Conservation (phyloP, 805 yeast species). For the Myxozyma udenii region DNA sequence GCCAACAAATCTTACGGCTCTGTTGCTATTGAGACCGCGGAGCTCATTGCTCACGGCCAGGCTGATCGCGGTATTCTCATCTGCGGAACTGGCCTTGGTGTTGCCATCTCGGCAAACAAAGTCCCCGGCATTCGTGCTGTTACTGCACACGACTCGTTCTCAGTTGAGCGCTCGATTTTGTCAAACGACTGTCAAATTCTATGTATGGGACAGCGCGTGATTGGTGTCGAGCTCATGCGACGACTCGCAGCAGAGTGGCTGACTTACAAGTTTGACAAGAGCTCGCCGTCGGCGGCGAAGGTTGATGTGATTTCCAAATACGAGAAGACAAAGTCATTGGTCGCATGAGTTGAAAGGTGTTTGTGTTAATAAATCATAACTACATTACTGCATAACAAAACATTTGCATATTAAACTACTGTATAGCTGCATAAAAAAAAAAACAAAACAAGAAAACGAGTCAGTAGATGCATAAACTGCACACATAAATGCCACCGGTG, state of each 20-base stretch:
- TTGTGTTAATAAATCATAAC: not conserved
- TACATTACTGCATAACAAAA: not conserved
- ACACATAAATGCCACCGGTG: too few species aligned
- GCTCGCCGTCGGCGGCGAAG: constrained; percentile 45
- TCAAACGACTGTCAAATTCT: constrained; percentile 47
- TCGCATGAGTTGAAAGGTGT: not conserved
- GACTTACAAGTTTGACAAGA: constrained; percentile 43
- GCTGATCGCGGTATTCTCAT: constrained; percentile 48
- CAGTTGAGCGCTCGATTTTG: constrained; percentile 47
- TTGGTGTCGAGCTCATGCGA: constrained; percentile 46
- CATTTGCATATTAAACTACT: not conserved
- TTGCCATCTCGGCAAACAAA: constrained; percentile 49
- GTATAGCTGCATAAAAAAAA: too few species aligned
- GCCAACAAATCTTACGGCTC: constrained; percentile 39
- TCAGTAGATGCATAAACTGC: too few species aligned
- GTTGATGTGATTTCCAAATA: constrained; percentile 32
- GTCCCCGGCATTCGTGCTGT: constrained; percentile 49
- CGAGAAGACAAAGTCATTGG: constrained; percentile 5
- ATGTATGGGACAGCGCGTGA: constrained; percentile 50
- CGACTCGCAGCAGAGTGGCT: constrained; percentile 48
- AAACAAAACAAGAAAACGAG: not conserved
- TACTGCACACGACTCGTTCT: constrained; percentile 49
- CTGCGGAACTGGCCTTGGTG: constrained; percentile 52
- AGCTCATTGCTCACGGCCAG: constrained; percentile 42
- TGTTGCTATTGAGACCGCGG: constrained; percentile 47